Percentiles rank a stretch among this genome's conserved stretches.
Evolutionary conservation across 1,284 basidiomycete genomes (phyloP).

Genomic region (Microbotryomycetes sp.): DNA sequence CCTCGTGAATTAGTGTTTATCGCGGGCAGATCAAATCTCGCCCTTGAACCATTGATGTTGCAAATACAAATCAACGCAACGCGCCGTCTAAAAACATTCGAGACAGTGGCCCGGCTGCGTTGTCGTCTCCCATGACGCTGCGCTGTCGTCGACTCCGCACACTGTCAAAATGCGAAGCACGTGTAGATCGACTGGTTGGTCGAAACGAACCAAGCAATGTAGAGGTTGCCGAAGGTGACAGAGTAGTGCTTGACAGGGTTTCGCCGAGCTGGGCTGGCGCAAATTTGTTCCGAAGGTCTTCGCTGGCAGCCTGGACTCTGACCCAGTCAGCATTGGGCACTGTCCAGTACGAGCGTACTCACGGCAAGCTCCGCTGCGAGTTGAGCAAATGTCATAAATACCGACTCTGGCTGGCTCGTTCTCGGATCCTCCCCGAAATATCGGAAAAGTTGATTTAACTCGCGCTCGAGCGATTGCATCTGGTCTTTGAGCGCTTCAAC

Average conservation of each 20-base stretch:
- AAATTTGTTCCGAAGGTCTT: too few species aligned
- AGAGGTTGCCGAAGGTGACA: too few species aligned
- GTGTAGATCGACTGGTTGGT: constrained; percentile 61
- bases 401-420: constrained; percentile 61
- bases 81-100: constrained; percentile 71
- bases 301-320: too few species aligned
- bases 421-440: constrained; percentile 67
- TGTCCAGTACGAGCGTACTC: too few species aligned
- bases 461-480: constrained; percentile 51
- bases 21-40: constrained; percentile 49
- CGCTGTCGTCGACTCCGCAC: neutral
- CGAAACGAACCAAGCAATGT: too few species aligned
- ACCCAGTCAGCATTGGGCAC: too few species aligned
- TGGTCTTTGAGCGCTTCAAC: constrained; percentile 61
- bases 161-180: constrained; percentile 40
- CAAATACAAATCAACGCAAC: constrained; percentile 2
- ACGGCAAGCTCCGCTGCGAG: too few species aligned
- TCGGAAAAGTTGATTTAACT: constrained; percentile 52
- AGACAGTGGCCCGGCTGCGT: constrained; percentile 52
- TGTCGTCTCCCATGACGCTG: constrained; percentile 40
- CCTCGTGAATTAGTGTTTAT: constrained; percentile 46
- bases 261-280: too few species aligned
- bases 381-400: too few species aligned
- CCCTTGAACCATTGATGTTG: constrained; percentile 24
- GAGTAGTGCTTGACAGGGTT: too few species aligned